A percentile compares a stretch with the other conserved stretches of the same genome.
These are phyloP conservation scores for Lentinula sp. DNA, from an alignment of 768 basidiomycete species.

Conservation along the genomic window DNA sequence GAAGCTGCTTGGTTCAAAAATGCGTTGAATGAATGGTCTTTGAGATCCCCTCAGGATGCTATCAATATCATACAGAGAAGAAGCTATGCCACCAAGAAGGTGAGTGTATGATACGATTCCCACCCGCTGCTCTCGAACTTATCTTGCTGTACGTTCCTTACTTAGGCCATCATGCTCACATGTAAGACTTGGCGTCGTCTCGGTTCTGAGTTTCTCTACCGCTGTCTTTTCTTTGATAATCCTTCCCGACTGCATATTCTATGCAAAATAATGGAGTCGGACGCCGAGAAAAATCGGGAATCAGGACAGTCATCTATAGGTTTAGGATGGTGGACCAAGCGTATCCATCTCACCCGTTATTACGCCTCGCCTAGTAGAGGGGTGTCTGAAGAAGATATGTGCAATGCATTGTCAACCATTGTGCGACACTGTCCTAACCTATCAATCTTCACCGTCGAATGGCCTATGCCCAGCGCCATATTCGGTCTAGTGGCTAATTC, in stretches of 20 bases:
- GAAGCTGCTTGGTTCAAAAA: conserved; percentile 61
- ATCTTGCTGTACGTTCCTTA: background rate
- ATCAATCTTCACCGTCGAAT: conserved; percentile 65
- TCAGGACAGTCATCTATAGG: background rate
- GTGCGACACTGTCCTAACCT: conserved; percentile 67
- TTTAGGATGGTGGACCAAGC: conserved; percentile 60
- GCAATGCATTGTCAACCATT: conserved; percentile 50
- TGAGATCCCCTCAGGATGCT: conserved; percentile 56
- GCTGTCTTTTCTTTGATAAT: conserved; percentile 61
- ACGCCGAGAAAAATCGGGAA: background rate
- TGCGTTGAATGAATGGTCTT: conserved; percentile 39
- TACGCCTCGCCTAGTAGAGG: conserved; percentile 27
- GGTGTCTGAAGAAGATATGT: conserved; percentile 40
- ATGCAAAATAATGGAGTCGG: conserved; percentile 42
- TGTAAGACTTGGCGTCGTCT: conserved; percentile 59
- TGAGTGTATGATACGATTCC: conserved; percentile 18
- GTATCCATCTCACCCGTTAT: conserved; percentile 64
- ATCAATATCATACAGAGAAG: conserved; percentile 51
- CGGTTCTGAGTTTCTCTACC: conserved; percentile 62
- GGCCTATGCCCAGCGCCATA: conserved; percentile 44
- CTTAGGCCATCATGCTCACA: conserved; percentile 60
- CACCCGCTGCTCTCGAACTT: background rate
- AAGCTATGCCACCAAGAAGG: conserved; percentile 66
- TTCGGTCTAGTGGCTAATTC: conserved; percentile 65
- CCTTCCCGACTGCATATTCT: conserved; percentile 49